Percentiles rank a stretch among this genome's conserved stretches.
Conservation (phyloP, 208 protist genomes). For the Naegleria gruberi region DNA sequence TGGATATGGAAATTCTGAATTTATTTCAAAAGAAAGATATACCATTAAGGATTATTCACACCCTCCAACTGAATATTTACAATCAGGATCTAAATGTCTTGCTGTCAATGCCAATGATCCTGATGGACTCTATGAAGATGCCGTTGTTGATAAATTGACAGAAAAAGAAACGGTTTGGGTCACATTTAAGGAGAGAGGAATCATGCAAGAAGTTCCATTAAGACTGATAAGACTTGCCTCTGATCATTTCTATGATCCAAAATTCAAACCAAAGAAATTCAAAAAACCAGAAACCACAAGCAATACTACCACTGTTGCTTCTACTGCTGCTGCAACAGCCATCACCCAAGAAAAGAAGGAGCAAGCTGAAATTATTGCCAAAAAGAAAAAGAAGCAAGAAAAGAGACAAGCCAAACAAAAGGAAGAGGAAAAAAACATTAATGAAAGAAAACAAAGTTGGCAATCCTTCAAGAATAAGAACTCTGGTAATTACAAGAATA, state of each 20-base stretch:
- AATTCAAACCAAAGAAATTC: background rate
- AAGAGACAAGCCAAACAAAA: background rate
- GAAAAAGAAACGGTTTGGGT: constrained; percentile 14
- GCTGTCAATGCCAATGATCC: background rate
- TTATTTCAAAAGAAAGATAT: background rate
- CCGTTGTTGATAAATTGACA: background rate
- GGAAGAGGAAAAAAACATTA: background rate
- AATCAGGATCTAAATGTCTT: background rate
- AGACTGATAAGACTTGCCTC: background rate
- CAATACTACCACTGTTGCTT: too few relatives aligned
- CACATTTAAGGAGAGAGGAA: background rate
- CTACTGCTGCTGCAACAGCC: background rate
- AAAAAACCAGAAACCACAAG: background rate
- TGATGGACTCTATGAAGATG: background rate
- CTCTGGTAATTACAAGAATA: background rate
- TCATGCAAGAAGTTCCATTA: background rate
- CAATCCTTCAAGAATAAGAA: constrained; percentile 11
- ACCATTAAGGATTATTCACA: background rate
- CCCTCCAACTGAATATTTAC: background rate
- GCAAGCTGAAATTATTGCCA: background rate
- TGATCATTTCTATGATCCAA: background rate
- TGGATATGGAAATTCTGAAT: constrained; percentile 1
- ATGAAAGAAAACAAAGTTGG: background rate
- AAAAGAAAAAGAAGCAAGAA: constrained; percentile 20
- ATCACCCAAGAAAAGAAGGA: background rate